Evolutionary conservation across 352 stramenopile genomes (phyloP).

Genomic region (Globisporangium heterothallicum): DNA sequence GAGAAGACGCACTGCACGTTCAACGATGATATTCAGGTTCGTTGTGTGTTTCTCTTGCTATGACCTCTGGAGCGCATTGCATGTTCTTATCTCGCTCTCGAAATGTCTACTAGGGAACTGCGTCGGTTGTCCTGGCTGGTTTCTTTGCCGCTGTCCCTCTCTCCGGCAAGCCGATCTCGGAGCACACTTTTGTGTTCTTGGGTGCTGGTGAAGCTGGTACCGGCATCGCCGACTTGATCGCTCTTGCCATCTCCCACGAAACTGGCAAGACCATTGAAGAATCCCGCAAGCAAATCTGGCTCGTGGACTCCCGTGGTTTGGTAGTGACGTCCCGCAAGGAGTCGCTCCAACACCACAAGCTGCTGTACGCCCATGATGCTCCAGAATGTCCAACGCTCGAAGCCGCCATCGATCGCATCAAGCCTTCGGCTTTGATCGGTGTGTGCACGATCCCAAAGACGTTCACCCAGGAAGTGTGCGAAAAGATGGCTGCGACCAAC

Average conservation of each 20-base stretch:
- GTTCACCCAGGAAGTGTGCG: slow-evolving; percentile 87
- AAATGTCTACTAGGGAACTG: too few species aligned
- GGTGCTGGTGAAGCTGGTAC: slow-evolving; percentile 93
- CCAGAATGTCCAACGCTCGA: slow-evolving; percentile 57
- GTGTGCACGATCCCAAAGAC: slow-evolving; percentile 89
- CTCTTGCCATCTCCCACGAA: slow-evolving; percentile 87
- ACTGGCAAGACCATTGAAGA: slow-evolving; percentile 81
- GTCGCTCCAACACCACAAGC: slow-evolving; percentile 88
- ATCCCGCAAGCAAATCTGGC: slow-evolving; percentile 88
- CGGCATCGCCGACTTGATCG: slow-evolving; percentile 92
- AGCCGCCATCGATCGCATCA: slow-evolving; percentile 77
- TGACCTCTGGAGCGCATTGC: too few species aligned
- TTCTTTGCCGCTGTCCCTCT: slow-evolving; percentile 68
- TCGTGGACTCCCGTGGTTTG: slow-evolving; percentile 91
- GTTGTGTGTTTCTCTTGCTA: too few species aligned
- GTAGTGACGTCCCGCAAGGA: slow-evolving; percentile 65
- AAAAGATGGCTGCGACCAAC: slow-evolving; percentile 85
- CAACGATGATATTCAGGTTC: slow-evolving; percentile 95
- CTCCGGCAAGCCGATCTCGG: slow-evolving; percentile 72
- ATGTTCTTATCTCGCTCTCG: too few species aligned
- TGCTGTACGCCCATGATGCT: slow-evolving; percentile 83
- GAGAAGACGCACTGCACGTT: slow-evolving; percentile 86
- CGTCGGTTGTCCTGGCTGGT: slow-evolving; percentile 75
- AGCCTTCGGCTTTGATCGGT: slow-evolving; percentile 94
- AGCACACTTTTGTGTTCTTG: slow-evolving; percentile 95